A percentile compares a stretch with the other conserved stretches of the same genome.
Evolutionary conservation across 176 grass and related monocot species (phyloP).

Genomic region (Carex kokanica): DNA sequence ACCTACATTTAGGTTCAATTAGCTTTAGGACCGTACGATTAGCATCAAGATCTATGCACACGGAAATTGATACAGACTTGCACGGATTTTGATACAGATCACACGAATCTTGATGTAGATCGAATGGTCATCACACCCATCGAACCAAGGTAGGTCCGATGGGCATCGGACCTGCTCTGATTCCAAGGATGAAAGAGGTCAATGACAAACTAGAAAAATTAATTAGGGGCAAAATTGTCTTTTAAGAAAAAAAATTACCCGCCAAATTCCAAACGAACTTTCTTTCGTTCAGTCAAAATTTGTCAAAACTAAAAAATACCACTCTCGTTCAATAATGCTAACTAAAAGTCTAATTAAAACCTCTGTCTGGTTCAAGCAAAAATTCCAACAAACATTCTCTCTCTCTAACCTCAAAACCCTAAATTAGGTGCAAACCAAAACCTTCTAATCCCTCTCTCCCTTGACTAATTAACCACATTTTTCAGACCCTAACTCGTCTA

Average conservation of each 20-base stretch:
- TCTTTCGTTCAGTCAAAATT: background rate
- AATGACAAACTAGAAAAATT: no score
- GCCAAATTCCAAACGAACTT: background rate
- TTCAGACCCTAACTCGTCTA: background rate
- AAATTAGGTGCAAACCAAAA: background rate
- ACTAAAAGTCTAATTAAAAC: background rate
- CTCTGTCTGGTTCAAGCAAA: background rate
- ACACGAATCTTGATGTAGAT: no score
- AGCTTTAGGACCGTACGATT: no score
- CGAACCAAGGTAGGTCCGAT: no score
- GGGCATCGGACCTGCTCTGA: no score
- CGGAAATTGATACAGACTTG: no score
- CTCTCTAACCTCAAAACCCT: constrained; percentile 26
- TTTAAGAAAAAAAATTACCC: constrained; percentile 1
- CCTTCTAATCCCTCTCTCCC: background rate
- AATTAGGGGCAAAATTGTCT: no score
- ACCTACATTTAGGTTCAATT: no score
- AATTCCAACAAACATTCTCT: background rate
- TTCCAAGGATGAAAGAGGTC: no score
- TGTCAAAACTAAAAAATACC: background rate
- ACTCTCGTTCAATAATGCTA: background rate
- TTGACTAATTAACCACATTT: background rate
- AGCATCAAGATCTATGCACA: no score
- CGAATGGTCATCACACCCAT: no score
- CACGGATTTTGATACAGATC: no score